Evolutionary conservation across 2,329 filamentous ascomycete species (phyloP).

Genomic region (Cytospora piceae): DNA sequence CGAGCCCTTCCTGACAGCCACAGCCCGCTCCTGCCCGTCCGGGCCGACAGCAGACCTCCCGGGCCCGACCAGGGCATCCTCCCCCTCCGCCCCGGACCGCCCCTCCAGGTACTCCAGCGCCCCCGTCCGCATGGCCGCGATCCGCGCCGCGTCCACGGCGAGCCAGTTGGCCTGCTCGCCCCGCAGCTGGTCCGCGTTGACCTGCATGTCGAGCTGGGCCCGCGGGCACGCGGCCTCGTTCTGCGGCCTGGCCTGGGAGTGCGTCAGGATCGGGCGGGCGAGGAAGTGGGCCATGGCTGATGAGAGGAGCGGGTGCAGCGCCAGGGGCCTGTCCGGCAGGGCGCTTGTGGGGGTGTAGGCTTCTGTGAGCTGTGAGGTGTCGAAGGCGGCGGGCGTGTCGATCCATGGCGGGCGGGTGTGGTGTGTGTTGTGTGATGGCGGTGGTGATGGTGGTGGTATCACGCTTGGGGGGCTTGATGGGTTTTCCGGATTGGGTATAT

Average conservation of each 20-base stretch:
- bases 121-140: conserved; percentile 19
- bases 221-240: conserved; percentile 28
- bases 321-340: conserved; percentile 9
- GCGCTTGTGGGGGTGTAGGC: background rate
- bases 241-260: conserved; percentile 19
- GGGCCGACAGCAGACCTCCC: background rate
- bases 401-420: conserved; percentile 16
- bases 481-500: background rate
- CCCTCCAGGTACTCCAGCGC: conserved; percentile 24
- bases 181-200: conserved; percentile 28
- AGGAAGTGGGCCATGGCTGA: conserved; percentile 23
- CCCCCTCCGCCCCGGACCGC: conserved; percentile 4
- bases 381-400: conserved; percentile 23
- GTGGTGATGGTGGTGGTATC: background rate
- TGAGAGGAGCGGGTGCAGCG: conserved; percentile 7
- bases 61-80: conserved; percentile 24
- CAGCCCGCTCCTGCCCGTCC: background rate
- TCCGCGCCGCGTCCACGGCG: conserved; percentile 7
- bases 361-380: background rate
- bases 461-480: background rate
- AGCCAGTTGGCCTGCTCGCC: conserved; percentile 24
- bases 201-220: conserved; percentile 21
- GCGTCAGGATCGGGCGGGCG: conserved; percentile 24
- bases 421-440: background rate
- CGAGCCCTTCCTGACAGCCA: conserved; percentile 7